phyloP scores from a whole-genome alignment of 1,284 basidiomycete genomes.

The Somion occarium region DNA sequence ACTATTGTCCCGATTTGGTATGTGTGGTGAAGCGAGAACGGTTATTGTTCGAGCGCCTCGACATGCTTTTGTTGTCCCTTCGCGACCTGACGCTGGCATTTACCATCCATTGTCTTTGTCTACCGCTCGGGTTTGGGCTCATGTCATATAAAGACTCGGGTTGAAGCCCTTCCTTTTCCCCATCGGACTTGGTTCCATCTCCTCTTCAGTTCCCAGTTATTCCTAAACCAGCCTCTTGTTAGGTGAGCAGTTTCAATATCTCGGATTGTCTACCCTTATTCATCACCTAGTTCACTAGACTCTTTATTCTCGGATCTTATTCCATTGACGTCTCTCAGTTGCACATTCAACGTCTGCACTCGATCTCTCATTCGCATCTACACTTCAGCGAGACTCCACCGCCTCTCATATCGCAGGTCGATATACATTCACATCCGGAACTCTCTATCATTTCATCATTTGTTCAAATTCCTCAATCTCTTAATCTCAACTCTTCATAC shows the following conservation, averaged over 20 bases:
- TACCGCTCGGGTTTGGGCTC: constrained; percentile 17
- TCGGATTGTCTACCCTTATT: constrained; percentile 4
- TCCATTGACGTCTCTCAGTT: constrained; percentile 21
- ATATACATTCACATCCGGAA: constrained; percentile 29
- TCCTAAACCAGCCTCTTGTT: constrained; percentile 30
- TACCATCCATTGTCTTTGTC: constrained; percentile 27
- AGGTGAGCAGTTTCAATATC: constrained; percentile 22
- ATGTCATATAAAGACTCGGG: constrained; percentile 28
- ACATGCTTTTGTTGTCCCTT: constrained; percentile 30
- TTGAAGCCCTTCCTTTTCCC: constrained; percentile 19
- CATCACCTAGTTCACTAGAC: constrained; percentile 10
- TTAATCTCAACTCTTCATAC: constrained; percentile 15
- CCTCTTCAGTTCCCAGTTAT: constrained; percentile 21
- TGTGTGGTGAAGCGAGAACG: constrained; percentile 16
- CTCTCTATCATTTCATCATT: constrained; percentile 16
- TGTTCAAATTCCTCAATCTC: constrained; percentile 11
- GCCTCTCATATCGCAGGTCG: constrained; percentile 61
- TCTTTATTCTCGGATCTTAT: constrained; percentile 19
- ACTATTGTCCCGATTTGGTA: constrained; percentile 26
- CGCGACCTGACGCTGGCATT: constrained; percentile 21
- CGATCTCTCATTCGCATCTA: constrained; percentile 20
- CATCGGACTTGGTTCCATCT: constrained; percentile 33
- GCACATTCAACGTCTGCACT: constrained; percentile 25
- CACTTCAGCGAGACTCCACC: constrained; percentile 23
- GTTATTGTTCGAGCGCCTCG: constrained; percentile 21